A percentile compares a stretch with the other conserved stretches of the same genome.
phyloP scores from a whole-genome alignment of 257 asterid species.

The Solanum tarapatanum region DNA sequence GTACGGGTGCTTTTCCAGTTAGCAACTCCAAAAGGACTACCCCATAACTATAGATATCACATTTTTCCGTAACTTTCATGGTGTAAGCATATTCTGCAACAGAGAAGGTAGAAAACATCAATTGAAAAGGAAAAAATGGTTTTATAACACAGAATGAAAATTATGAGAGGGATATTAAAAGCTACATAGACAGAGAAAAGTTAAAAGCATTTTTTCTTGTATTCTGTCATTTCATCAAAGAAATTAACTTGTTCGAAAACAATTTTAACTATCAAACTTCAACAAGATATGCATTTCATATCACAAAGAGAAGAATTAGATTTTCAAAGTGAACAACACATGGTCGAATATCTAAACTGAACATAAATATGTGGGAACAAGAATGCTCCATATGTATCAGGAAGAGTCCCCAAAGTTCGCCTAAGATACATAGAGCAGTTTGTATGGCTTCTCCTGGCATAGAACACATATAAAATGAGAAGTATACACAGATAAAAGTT shows the following conservation, averaged over 20 bases:
- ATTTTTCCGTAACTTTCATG: slow-evolving; percentile 87
- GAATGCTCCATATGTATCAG: background rate
- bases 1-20: slow-evolving; percentile 84
- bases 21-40: slow-evolving; percentile 79
- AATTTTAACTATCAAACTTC: background rate
- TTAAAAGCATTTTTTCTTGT: background rate
- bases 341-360: background rate
- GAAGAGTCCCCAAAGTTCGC: background rate
- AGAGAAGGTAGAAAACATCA: background rate
- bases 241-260: background rate
- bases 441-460: background rate
- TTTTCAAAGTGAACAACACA: background rate
- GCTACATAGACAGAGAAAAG: background rate
- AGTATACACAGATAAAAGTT: background rate
- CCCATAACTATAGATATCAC: slow-evolving; percentile 82
- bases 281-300: background rate
- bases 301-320: background rate
- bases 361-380: background rate
- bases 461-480: background rate
- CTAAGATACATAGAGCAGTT: background rate
- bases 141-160: background rate
- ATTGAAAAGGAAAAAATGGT: background rate
- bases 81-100: slow-evolving; percentile 82
- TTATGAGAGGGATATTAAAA: background rate
- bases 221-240: background rate